Conservation (phyloP, 106 monocot species). For the Phalaenopsis equestris region DNA sequence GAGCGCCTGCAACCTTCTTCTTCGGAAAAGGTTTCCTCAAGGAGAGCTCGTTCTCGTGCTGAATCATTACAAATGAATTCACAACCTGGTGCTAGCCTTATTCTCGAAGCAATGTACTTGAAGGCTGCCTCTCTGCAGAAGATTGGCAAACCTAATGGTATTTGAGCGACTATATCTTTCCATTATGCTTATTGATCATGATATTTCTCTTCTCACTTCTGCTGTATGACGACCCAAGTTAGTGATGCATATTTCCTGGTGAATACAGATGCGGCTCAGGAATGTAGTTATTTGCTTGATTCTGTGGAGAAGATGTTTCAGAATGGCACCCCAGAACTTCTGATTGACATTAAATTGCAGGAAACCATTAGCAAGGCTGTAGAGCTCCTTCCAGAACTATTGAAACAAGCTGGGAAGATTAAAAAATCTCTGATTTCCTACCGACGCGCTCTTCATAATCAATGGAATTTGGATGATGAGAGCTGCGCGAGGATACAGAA, state of each 20-base stretch:
- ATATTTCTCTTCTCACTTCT: background rate
- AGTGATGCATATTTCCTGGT: background rate
- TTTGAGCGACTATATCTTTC: background rate
- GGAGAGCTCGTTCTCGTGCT: slow-evolving; percentile 28
- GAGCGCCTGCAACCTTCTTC: slow-evolving; percentile 40
- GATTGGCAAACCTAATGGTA: slow-evolving; percentile 71
- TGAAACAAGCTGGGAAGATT: slow-evolving; percentile 77
- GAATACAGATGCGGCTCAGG: slow-evolving; percentile 59
- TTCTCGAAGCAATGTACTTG: slow-evolving; percentile 76
- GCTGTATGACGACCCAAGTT: background rate
- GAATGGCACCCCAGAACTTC: slow-evolving; percentile 41
- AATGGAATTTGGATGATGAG: slow-evolving; percentile 80
- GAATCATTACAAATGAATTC: slow-evolving; percentile 33
- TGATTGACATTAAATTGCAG: slow-evolving; percentile 53
- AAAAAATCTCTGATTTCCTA: slow-evolving; percentile 63
- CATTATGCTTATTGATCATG: background rate
- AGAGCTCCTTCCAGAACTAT: slow-evolving; percentile 88
- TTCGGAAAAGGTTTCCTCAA: slow-evolving; percentile 32
- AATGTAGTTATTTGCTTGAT: slow-evolving; percentile 65
- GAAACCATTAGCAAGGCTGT: slow-evolving; percentile 81
- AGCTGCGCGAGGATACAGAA: slow-evolving; percentile 80
- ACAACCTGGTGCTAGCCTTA: slow-evolving; percentile 46
- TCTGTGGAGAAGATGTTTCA: slow-evolving; percentile 63
- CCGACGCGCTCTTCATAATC: slow-evolving; percentile 63
- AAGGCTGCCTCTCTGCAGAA: slow-evolving; percentile 63